Base-by-base conservation (phyloP, 345 rosid species). In the Sisymbrium altissimum region DNA sequence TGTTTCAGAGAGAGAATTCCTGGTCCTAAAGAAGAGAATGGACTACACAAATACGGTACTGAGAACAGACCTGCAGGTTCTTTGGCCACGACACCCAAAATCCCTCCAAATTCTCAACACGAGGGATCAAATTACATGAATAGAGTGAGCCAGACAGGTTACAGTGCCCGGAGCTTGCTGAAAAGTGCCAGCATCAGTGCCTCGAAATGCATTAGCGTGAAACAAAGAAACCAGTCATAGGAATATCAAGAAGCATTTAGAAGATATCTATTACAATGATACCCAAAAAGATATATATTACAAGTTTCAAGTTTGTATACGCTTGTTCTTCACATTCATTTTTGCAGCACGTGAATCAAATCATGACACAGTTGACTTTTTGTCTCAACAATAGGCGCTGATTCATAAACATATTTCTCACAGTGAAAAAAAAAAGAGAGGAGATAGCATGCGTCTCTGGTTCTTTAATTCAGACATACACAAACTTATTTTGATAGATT, bases 121-220 rank as follows among this genome's bases (percentile, higher is more conserved):
- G 79, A 84, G 59, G 82, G 79, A 36, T 76, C 86, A 6, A 84
- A 78, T 64, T 81, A 64, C 66, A 65, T 45, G 39, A 68, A 66
- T 5, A 23, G 68, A 69, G 2, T 21, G 23, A 44, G 36, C 82
- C 83, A 73, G 56, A 49, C 87, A 12, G 84, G 81, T 59, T 68
- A 69, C 76, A 85, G 85, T 30, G 80, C 79, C 7, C 90, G 91
- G 18, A 84, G 87, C 85, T 72, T 91, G 49, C 72, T 91, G 81
- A 94, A 94, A 83, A 94, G 98, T 79, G 94, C 91, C 39, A 94
- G 97, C 80, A 94, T 94, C 62, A 94, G 97, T 70, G 98, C 86
- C 70, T 91, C 98, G 65, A 87, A 91, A 77, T 91, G 98, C 49
- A 81, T 91, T 21, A 91, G 79, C 43, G 79, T 82, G 62, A 70